Base-by-base conservation (phyloP, 1,139 yeast genomes). In the Yamadazyma triangularis region DNA sequence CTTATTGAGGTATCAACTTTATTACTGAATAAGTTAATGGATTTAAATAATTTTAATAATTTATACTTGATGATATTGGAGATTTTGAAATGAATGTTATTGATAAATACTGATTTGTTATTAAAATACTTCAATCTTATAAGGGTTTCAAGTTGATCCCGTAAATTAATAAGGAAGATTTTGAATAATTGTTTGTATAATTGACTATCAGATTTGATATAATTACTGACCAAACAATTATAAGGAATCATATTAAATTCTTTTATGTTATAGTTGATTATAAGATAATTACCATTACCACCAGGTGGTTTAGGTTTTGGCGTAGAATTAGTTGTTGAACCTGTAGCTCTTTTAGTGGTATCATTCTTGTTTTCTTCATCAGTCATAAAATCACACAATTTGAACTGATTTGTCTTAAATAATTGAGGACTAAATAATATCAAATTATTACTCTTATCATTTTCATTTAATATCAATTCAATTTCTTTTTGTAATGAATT, bases 111-210 rank as follows among this genome's bases (percentile, higher is more conserved):
- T 15, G 51, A 51, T 24, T 45, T 43, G 30, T 57, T 53, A 23
- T 54, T 52, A 23, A 50, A 47, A 40, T 65, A 64, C 39, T 64
- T 67, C 41, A 65, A 53, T 20, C 65, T 44, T 32, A 51, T 48
- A 30, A 67, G 52, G 1, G 60, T 57, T 25, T 66, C 70, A 15
- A 66, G 50, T 37, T 62, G 66, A 24, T 63, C 69, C 23, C 57
- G 64, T 31, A 65, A 40, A 42, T 68, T 68, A 29, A 64, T 54
- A 36, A 63, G 39, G 32, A 66, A 60, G 14, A 68, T 35, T 38
- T 65, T 65, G 44, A 53, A 57, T 16, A 68, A 41, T 39, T 67
- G 73, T 26, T 48, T 53, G 29, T 45, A 45, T 23, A 67, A 47
- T 30, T 41, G 43, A 25, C 46, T 50, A 28, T 45, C 47, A 27